Evolutionary conservation across 2,329 filamentous ascomycete genomes (phyloP), one percentile per base, ranked within the genome.

Genomic region (Botryotinia calthae): DNA sequence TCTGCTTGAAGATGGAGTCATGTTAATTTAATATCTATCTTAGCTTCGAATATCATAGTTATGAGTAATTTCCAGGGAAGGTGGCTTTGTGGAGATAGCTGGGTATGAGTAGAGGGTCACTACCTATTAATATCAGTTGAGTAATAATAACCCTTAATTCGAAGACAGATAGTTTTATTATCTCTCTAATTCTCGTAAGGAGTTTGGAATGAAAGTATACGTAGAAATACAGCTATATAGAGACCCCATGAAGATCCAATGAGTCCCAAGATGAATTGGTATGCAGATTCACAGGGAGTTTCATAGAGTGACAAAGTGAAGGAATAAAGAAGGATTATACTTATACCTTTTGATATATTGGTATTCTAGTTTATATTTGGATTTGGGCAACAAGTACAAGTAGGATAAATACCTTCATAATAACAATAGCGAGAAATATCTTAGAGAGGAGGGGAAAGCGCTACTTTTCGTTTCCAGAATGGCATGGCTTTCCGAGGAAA

Each of bases 181-280:
- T 54, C 12, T 54, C 25, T n/a, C 25, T n/a, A 12, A 6, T n/a
- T n/a, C 48, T 54, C 25, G 7, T 12, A 34, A 9, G 48, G 7
- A 6, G 8, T 12, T 54, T 14, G 48, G 1, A 54, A n/a, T 6
- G 6, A 14, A 25, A 16, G 48, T n/a, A 54, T 7, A 16, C 5
- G 4, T 54, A n/a, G 7, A n/a, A 0, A n/a, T 14, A 5, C 6
- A 54, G 5, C 2, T 16, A 4, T 18, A 28, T 6, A 56, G 6
- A 28, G n/a, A 28, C 14, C 14, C 16, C 14, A 18, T 31, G 4
- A 18, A 18, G n/a, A 28, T 4, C 2, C 12, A 8, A 8, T 9
- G n/a, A 18, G n/a, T 12, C n/a, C 6, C 18, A 56, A 18, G 14
- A 14, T 2, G n/a, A 18, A 56, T 18, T 31, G 2, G 7, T 31